Evolutionary conservation across 129 eudicot genomes (phyloP), one percentile per base, ranked within the genome.

Genomic region (Calendula officinalis): DNA sequence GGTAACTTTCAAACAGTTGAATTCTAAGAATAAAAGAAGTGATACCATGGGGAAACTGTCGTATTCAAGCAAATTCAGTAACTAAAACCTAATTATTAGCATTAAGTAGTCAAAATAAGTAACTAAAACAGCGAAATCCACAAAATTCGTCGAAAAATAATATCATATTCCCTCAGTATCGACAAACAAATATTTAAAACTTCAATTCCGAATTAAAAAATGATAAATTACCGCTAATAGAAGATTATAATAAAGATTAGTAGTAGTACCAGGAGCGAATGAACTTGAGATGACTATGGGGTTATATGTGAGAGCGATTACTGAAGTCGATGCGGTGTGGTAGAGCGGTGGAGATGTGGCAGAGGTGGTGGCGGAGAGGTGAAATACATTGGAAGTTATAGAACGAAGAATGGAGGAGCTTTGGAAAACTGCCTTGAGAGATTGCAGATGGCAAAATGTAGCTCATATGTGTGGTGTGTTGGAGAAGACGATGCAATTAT

Each of bases 251-350:
- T 13, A 50, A 13, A 5, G 13, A 22, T 40, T 32, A 2, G 39
- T 15, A n/a, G 32, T 16, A 11, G 37, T 41, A 84, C 78, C 78
- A 8, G 75, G 58, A 27, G 86, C 64, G 66, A 75, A 74, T 6
- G 96, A 82, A 53, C 89, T 86, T 27, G 95, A 83, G 65, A 86
- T 78, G 11, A 95, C 89, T 53, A 76, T 75, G 6, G 86, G 1
- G 85, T 45, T 33, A 84, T 58, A 62, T 74, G 63, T 42, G 62
- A 75, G 67, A 80, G 3, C 71, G 73, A 34, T 72, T 42, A 16
- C 38, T 52, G 44, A 86, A 47, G 39, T 72, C 82, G 44, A 81
- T 41, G 43, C 78, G 81, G n/a, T 84, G 81, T 0, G 85, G 62
- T 14, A 71, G 34, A 30, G 58, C 59, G 37, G 87, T 69, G 51